A percentile compares a stretch with the other conserved stretches of the same genome.
Evolutionary conservation across 2,329 filamentous ascomycete genomes (phyloP).

Genomic region (Pseudogymnoascus sp.): DNA sequence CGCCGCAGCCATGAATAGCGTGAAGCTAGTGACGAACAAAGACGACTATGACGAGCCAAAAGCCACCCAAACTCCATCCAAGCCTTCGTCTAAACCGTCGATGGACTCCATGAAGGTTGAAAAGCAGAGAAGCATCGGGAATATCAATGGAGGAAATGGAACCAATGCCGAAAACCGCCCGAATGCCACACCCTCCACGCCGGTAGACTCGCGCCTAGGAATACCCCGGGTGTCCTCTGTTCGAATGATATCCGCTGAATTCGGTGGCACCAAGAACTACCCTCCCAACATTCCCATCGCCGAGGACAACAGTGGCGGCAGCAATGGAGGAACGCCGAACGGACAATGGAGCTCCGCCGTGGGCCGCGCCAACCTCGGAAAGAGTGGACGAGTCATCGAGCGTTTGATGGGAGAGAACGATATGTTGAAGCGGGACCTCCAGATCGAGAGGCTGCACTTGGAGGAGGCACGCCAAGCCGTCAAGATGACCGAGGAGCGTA

Average conservation of each 20-base stretch:
- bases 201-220: neutral
- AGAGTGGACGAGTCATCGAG: slow-evolving; percentile 74
- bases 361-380: slow-evolving; percentile 63
- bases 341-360: slow-evolving; percentile 57
- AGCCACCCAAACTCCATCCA: neutral
- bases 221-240: slow-evolving; percentile 15
- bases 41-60: neutral
- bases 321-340: slow-evolving; percentile 7
- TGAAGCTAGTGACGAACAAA: slow-evolving; percentile 10
- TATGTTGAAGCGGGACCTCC: slow-evolving; percentile 64
- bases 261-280: slow-evolving; percentile 22
- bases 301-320: slow-evolving; percentile 13
- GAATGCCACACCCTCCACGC: neutral
- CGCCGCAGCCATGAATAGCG: slow-evolving; percentile 24
- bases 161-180: neutral
- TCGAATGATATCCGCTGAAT: slow-evolving; percentile 27
- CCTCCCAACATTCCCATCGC: slow-evolving; percentile 17
- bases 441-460: slow-evolving; percentile 56
- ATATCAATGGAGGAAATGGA: neutral
- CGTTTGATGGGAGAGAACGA: slow-evolving; percentile 76
- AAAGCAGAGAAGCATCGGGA: neutral
- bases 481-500: slow-evolving; percentile 62
- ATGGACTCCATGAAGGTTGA: neutral
- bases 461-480: slow-evolving; percentile 66
- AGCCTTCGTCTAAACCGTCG: neutral